A percentile compares a stretch with the other conserved stretches of the same genome.
Evolutionary conservation across 495 filamentous ascomycete species (phyloP).

Genomic region (Stereocaulon alpinum): DNA sequence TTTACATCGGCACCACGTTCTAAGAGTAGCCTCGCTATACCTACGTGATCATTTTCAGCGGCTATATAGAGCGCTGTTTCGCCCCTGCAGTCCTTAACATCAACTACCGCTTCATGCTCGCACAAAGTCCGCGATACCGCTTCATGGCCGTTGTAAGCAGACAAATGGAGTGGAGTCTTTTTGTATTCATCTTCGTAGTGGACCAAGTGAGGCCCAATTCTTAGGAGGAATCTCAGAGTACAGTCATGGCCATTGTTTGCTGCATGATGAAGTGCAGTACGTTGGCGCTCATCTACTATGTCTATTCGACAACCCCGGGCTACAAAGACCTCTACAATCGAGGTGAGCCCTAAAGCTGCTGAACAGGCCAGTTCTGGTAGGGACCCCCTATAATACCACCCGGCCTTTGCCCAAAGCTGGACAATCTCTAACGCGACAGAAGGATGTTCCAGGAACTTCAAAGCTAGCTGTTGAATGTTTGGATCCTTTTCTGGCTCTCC

Average conservation of each 20-base stretch:
- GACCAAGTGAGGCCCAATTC: neutral
- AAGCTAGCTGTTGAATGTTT: too few species aligned
- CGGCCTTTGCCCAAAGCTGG: too few species aligned
- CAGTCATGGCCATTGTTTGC: neutral
- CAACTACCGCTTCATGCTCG: constrained; percentile 3
- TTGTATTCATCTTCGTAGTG: neutral
- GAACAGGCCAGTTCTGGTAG: neutral
- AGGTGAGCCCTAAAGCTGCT: neutral
- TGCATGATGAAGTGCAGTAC: neutral
- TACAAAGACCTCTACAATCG: neutral
- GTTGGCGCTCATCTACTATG: neutral
- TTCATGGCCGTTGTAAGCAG: neutral
- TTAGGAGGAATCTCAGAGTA: constrained; percentile 8
- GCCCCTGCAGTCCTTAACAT: neutral
- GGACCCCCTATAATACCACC: too few species aligned
- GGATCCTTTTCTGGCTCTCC: too few species aligned
- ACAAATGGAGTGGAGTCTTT: neutral
- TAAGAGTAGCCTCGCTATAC: constrained; percentile 1
- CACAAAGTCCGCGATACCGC: neutral
- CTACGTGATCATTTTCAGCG: neutral
- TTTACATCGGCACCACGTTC: constrained; percentile 7
- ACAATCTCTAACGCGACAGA: too few species aligned
- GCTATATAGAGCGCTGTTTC: constrained; percentile 16
- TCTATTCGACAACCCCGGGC: neutral
- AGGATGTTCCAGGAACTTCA: too few species aligned